phyloP scores from a whole-genome alignment of 495 filamentous ascomycete genomes.

The Penicillium dipodomyicola region DNA sequence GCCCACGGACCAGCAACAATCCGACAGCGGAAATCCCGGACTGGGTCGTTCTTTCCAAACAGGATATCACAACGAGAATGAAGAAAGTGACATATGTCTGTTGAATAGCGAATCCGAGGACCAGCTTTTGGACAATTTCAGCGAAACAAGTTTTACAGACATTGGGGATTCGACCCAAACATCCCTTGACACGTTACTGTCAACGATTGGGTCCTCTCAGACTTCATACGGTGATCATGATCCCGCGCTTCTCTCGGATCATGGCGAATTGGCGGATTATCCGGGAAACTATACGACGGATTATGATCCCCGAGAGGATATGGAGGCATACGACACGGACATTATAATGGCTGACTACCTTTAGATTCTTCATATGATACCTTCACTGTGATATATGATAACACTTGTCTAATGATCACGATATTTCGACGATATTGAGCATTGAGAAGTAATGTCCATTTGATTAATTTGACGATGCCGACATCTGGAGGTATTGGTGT shows the following conservation, averaged over 20 bases:
- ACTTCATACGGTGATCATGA: neutral
- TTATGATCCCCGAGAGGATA: neutral
- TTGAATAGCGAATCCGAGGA: conserved; percentile 4
- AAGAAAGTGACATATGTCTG: neutral
- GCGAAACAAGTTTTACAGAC: conserved; percentile 1
- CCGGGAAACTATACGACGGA: neutral
- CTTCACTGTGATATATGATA: neutral
- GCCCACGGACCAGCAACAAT: neutral
- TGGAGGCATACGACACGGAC: neutral
- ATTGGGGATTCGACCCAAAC: conserved; percentile 5
- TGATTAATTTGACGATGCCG: too few relatives aligned
- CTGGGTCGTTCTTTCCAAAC: neutral
- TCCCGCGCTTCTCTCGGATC: neutral
- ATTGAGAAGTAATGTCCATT: too few relatives aligned
- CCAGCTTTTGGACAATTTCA: conserved; percentile 1
- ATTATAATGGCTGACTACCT: neutral
- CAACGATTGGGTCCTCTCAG: neutral
- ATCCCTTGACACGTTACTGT: neutral
- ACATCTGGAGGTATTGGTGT: too few relatives aligned
- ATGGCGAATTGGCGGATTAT: too few relatives aligned
- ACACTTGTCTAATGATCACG: too few relatives aligned
- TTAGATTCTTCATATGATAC: neutral
- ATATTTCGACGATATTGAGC: too few relatives aligned
- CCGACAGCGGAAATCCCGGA: neutral
- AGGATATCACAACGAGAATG: neutral